Conservation (phyloP, 768 basidiomycete genomes). For the Amanita rimosa region DNA sequence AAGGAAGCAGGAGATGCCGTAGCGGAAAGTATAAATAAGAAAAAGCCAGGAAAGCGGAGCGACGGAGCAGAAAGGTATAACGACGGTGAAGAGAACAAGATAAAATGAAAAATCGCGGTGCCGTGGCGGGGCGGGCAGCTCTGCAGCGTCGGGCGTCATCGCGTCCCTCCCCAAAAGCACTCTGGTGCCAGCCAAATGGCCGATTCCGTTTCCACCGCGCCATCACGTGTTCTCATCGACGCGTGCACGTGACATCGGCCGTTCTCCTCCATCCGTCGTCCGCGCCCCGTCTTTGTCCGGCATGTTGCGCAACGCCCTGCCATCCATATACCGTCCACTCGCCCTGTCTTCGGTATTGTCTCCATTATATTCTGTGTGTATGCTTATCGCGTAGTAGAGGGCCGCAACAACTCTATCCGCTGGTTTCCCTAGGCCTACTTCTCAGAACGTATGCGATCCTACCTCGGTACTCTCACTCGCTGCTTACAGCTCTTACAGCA, state of each 20-base stretch:
- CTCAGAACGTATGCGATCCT: conserved; percentile 40
- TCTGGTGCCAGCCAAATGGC: neutral
- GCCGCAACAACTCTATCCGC: conserved; percentile 69
- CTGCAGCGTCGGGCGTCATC: conserved; percentile 25
- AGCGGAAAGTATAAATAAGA: conserved; percentile 36
- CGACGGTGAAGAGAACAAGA: conserved; percentile 39
- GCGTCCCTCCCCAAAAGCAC: conserved; percentile 2
- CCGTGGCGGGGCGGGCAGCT: conserved; percentile 24
- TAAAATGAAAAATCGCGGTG: conserved; percentile 43
- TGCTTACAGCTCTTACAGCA: conserved; percentile 31
- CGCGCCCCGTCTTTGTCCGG: conserved; percentile 17
- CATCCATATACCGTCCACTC: conserved; percentile 43
- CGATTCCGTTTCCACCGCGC: neutral
- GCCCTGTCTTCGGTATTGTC: conserved; percentile 38
- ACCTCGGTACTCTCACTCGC: conserved; percentile 8
- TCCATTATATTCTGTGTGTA: neutral
- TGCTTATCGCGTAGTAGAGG: conserved; percentile 28
- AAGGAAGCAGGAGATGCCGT: conserved; percentile 30
- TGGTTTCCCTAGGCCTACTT: conserved; percentile 62
- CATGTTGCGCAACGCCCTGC: conserved; percentile 62
- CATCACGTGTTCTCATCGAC: conserved; percentile 1
- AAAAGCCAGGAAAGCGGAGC: conserved; percentile 59
- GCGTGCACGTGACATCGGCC: neutral
- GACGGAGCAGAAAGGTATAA: conserved; percentile 55
- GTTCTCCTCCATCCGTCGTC: neutral